phyloP scores from a whole-genome alignment of 1,284 basidiomycete species.

The Ustilago vetiveriae region DNA sequence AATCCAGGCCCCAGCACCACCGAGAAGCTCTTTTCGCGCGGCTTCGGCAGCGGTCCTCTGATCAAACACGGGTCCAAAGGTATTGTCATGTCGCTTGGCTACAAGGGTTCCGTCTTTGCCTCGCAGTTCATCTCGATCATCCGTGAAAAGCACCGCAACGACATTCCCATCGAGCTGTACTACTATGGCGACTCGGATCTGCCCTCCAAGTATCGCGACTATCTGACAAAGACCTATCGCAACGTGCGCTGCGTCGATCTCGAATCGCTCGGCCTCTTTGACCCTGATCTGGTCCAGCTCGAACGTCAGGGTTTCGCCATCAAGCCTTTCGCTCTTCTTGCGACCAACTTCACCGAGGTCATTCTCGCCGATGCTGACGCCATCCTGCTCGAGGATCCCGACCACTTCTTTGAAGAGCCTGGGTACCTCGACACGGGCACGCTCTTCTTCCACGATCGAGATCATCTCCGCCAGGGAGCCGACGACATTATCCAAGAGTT shows the following conservation, averaged over 20 bases:
- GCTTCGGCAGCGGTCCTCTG: constrained; percentile 4
- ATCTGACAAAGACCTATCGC: constrained; percentile 32
- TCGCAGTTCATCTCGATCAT: constrained; percentile 49
- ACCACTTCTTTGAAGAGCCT: constrained; percentile 41
- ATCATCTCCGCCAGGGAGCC: constrained; percentile 39
- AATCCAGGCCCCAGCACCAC: not conserved
- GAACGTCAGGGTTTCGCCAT: constrained; percentile 49
- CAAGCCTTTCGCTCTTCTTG: constrained; percentile 47
- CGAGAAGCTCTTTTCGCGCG: constrained; percentile 12
- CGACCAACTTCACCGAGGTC: constrained; percentile 53
- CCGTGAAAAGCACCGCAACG: constrained; percentile 35
- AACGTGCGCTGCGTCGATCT: constrained; percentile 46
- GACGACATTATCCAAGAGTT: constrained; percentile 41
- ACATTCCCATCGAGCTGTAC: constrained; percentile 50
- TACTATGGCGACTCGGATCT: constrained; percentile 54
- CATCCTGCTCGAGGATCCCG: constrained; percentile 41
- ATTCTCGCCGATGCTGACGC: constrained; percentile 51
- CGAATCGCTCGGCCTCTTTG: constrained; percentile 39
- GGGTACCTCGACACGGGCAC: constrained; percentile 51
- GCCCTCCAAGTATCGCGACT: constrained; percentile 42
- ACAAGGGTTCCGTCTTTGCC: constrained; percentile 41
- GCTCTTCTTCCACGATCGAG: constrained; percentile 53
- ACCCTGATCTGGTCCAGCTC: constrained; percentile 39
- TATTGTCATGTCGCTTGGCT: constrained; percentile 51
- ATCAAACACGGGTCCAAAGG: constrained; percentile 21